These are phyloP conservation scores for Serendipita sp. DNA, from an alignment of 768 basidiomycete species.

Conservation along the genomic window DNA sequence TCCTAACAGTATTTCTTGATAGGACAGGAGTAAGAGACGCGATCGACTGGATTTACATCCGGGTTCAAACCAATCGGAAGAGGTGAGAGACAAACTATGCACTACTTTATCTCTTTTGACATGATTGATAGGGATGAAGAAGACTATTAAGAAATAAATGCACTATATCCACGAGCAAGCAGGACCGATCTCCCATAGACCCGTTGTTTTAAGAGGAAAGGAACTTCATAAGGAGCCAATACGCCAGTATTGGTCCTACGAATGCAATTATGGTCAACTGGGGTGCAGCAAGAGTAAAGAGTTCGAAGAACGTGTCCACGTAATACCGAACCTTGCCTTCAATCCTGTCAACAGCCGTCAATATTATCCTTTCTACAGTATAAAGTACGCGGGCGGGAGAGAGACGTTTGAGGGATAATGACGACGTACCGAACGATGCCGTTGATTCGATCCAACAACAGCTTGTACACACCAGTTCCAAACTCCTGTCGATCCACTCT, in stretches of 20 bases:
- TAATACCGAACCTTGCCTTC: background rate
- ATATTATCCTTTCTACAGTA: background rate
- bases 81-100: conserved; percentile 21
- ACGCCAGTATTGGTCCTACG: background rate
- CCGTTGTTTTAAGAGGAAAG: background rate
- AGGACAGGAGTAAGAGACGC: conserved; percentile 82
- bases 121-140: background rate
- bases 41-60: conserved; percentile 86
- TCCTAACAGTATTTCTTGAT: background rate
- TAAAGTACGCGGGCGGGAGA: too few relatives aligned
- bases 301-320: background rate
- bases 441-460: conserved; percentile 23
- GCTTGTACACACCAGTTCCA: conserved; percentile 33
- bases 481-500: conserved; percentile 24
- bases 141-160: background rate
- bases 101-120: background rate
- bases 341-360: background rate
- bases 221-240: background rate
- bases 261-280: background rate
- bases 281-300: background rate
- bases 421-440: background rate
- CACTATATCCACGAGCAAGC: too few relatives aligned
- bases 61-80: conserved; percentile 72
- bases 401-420: too few relatives aligned
- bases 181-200: too few relatives aligned